Evolutionary conservation across 2,329 filamentous ascomycete genomes (phyloP).

Genomic region (Eutypella sp.): DNA sequence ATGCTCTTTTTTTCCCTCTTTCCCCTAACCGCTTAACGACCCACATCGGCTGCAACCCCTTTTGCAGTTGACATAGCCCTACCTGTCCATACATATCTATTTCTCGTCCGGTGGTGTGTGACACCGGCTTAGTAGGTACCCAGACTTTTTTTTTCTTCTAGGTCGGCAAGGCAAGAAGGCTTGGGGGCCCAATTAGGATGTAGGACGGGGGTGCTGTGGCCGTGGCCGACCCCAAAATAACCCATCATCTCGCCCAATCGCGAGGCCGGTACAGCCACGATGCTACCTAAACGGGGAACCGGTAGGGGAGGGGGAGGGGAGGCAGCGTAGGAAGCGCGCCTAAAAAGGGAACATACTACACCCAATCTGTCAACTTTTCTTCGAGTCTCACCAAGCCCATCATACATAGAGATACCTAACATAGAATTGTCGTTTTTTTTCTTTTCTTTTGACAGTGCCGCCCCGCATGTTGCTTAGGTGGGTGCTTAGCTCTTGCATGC

Average conservation of each 20-base stretch:
- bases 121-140: background rate
- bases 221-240: background rate
- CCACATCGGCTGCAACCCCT: slow-evolving; percentile 4
- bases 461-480: too few relatives aligned
- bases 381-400: too few relatives aligned
- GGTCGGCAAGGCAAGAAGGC: too few relatives aligned
- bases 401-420: background rate
- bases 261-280: background rate
- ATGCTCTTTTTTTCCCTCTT: too few relatives aligned
- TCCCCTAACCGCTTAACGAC: too few relatives aligned
- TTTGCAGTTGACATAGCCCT: background rate
- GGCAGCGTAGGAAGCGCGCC: too few relatives aligned
- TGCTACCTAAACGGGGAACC: background rate
- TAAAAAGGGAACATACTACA: too few relatives aligned
- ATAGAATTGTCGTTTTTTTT: too few relatives aligned
- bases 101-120: background rate
- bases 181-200: too few relatives aligned
- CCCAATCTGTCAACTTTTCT: too few relatives aligned
- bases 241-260: background rate
- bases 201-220: background rate
- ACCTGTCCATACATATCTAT: slow-evolving; percentile 2
- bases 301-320: background rate
- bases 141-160: background rate
- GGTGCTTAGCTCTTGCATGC: too few relatives aligned
- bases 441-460: too few relatives aligned